Evolutionary conservation across 2,329 filamentous ascomycete genomes (phyloP).

Genomic region (Aspergillus vadensis): DNA sequence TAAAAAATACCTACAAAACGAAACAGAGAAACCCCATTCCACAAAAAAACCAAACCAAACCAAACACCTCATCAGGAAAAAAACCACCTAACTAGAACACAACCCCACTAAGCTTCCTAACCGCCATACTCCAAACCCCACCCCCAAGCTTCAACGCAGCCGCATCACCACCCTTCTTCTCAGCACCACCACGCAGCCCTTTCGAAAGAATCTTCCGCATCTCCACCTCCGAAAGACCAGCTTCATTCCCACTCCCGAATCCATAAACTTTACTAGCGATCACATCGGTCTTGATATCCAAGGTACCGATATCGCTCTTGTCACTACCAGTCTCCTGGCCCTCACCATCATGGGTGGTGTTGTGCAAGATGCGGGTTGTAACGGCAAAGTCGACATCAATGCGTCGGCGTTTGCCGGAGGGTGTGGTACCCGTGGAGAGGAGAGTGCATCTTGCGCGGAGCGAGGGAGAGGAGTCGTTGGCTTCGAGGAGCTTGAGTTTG

Average conservation of each 20-base stretch:
- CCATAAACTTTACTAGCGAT: slow-evolving; percentile 46
- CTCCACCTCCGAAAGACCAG: slow-evolving; percentile 36
- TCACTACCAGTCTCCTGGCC: slow-evolving; percentile 3
- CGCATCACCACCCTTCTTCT: slow-evolving; percentile 6
- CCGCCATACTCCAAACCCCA: slow-evolving; percentile 44
- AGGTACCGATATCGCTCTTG: slow-evolving; percentile 22
- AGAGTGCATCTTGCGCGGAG: slow-evolving; percentile 44
- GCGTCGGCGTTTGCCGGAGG: slow-evolving; percentile 11
- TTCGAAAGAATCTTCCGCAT: slow-evolving; percentile 40
- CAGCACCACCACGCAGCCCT: slow-evolving; percentile 19
- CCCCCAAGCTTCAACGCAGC: slow-evolving; percentile 33
- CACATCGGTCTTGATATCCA: slow-evolving; percentile 43
- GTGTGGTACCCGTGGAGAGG: slow-evolving; percentile 25
- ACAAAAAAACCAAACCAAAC: too few species aligned
- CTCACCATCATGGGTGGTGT: slow-evolving; percentile 11
- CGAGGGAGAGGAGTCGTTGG: slow-evolving; percentile 25
- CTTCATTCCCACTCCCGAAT: slow-evolving; percentile 32
- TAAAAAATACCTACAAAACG: background rate
- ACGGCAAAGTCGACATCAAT: slow-evolving; percentile 47
- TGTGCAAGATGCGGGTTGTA: slow-evolving; percentile 29
- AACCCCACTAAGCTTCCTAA: slow-evolving; percentile 37
- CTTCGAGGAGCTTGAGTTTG: slow-evolving; percentile 35
- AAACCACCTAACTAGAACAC: slow-evolving; percentile 31
- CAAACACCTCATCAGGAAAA: too few species aligned
- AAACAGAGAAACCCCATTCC: background rate